These are phyloP conservation scores for Fraxinus velutina DNA, from an alignment of 305 asterid genomes.

Conservation along the genomic window DNA sequence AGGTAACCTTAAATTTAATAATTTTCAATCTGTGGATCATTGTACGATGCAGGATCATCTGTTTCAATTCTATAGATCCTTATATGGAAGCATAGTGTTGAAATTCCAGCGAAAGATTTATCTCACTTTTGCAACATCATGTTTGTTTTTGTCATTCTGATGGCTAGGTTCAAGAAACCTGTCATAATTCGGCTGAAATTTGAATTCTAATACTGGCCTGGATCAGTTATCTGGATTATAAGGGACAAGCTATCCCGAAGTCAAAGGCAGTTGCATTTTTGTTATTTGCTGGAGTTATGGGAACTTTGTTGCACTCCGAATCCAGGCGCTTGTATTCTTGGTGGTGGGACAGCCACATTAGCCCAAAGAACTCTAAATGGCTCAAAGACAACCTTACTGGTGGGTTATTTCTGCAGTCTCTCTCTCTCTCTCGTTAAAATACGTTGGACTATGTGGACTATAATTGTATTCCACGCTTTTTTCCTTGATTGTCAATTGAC, in stretches of 20 bases:
- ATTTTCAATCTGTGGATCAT: not conserved
- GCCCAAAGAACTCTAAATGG: conserved; percentile 98
- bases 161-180: conserved; percentile 27
- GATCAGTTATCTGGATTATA: conserved; percentile 25
- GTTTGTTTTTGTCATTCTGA: conserved; percentile 14
- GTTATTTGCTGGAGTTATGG: conserved; percentile 55
- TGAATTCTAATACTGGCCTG: conserved; percentile 32
- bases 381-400: conserved; percentile 95
- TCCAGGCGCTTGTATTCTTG: conserved; percentile 80
- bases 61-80: not conserved
- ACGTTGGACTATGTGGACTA: not conserved
- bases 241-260: conserved; percentile 35
- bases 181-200: conserved; percentile 18
- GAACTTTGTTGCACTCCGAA: conserved; percentile 50
- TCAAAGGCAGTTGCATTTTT: conserved; percentile 49
- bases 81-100: not conserved
- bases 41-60: not conserved
- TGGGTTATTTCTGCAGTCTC: conserved; percentile 23
- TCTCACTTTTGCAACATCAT: not conserved
- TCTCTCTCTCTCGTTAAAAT: not conserved
- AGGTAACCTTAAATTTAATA: conserved; percentile 20
- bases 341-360: conserved; percentile 99
- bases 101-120: not conserved
- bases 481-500: not conserved
- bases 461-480: not conserved